phyloP scores from a whole-genome alignment of 257 asterid genomes.

The Coffea eugenioides region DNA sequence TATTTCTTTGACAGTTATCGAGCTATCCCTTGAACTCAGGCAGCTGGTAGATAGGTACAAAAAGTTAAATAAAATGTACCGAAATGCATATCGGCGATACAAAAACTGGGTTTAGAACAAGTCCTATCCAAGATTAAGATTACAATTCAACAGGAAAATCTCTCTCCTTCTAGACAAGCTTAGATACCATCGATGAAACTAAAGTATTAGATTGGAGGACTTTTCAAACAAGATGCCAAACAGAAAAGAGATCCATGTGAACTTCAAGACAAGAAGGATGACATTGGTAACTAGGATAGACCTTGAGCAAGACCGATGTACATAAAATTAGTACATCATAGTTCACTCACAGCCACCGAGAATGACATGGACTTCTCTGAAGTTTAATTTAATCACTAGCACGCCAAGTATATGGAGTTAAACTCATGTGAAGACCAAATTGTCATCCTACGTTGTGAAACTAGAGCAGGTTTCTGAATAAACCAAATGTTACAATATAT shows the following conservation, averaged over 20 bases:
- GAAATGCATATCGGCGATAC: background rate
- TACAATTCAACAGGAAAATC: background rate
- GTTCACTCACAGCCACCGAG: background rate
- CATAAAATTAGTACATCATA: background rate
- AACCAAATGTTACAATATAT: background rate
- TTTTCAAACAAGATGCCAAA: background rate
- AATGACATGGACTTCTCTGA: background rate
- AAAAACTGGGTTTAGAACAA: background rate
- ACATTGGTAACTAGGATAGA: background rate
- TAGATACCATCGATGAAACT: background rate
- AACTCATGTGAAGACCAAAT: background rate
- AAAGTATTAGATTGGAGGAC: background rate
- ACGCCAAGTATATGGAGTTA: background rate
- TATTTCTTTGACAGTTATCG: conserved; percentile 78
- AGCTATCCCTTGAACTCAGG: conserved; percentile 80
- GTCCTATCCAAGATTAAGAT: background rate
- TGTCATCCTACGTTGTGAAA: background rate
- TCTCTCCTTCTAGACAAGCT: background rate
- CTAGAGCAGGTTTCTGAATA: background rate
- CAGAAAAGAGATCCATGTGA: background rate
- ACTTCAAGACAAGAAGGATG: background rate
- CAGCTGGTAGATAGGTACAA: conserved; percentile 41
- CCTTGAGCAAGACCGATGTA: background rate
- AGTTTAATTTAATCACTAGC: background rate
- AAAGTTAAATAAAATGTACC: conserved; percentile 4